Percentiles rank a stretch among this genome's conserved stretches.
Conservation (phyloP, 2,329 filamentous ascomycete genomes). For the Colletotrichum liaoningense region DNA sequence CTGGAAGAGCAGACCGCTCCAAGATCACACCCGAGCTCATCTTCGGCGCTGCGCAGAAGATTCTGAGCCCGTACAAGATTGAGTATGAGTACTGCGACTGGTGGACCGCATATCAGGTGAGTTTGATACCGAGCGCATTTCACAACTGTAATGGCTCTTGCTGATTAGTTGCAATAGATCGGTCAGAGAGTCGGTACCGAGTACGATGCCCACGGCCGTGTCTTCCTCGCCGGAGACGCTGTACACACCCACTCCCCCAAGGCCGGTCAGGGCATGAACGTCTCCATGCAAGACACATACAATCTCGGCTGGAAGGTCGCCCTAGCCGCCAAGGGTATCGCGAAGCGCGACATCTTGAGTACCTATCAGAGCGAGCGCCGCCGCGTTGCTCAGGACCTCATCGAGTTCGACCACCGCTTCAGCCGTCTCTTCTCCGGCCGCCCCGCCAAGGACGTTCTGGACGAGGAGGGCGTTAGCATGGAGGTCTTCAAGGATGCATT, state of each 20-base stretch:
- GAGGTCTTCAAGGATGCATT: constrained; percentile 72
- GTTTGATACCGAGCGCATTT: background rate
- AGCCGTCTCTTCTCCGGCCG: constrained; percentile 66
- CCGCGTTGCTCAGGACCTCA: constrained; percentile 67
- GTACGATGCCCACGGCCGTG: constrained; percentile 66
- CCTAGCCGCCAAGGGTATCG: constrained; percentile 55
- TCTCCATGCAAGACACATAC: constrained; percentile 74
- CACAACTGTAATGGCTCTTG: constrained; percentile 36
- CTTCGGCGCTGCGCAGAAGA: constrained; percentile 69
- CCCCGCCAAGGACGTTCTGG: constrained; percentile 69
- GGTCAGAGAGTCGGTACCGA: constrained; percentile 71
- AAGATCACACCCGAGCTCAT: constrained; percentile 73
- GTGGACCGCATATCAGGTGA: constrained; percentile 74
- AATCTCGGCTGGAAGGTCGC: constrained; percentile 70
- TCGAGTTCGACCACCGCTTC: constrained; percentile 71
- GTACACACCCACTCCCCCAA: constrained; percentile 69
- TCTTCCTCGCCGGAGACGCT: constrained; percentile 79
- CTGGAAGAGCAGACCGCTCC: constrained; percentile 63
- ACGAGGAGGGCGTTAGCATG: constrained; percentile 71
- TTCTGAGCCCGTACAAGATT: constrained; percentile 74
- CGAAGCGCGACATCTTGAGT: constrained; percentile 54
- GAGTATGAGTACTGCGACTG: constrained; percentile 72
- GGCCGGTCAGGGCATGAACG: constrained; percentile 79
- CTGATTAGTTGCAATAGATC: constrained; percentile 63
- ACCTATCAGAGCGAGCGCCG: constrained; percentile 66